Percentiles rank a stretch among this genome's conserved stretches.
Evolutionary conservation across 805 yeast genomes (phyloP).

Genomic region (Lachancea meyersii): DNA sequence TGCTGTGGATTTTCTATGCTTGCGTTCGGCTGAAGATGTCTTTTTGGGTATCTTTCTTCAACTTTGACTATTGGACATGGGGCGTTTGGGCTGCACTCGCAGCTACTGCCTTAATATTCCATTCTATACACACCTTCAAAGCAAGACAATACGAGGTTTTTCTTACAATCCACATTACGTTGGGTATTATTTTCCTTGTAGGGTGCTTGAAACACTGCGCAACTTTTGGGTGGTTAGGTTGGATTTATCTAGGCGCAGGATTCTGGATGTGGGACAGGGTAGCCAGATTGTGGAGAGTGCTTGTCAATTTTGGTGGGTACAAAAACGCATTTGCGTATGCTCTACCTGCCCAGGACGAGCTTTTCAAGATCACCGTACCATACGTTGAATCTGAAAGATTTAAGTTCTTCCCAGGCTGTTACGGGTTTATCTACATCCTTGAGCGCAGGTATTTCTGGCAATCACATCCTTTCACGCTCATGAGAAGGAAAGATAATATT

Average conservation of each 20-base stretch:
- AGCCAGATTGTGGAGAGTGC: slow-evolving; percentile 32
- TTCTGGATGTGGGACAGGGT: slow-evolving; percentile 41
- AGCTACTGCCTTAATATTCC: slow-evolving; percentile 27
- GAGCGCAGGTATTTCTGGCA: slow-evolving; percentile 39
- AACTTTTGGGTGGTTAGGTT: slow-evolving; percentile 39
- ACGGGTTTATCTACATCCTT: slow-evolving; percentile 9
- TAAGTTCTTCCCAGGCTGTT: slow-evolving; percentile 13
- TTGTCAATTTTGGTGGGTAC: slow-evolving; percentile 16
- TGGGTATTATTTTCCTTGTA: slow-evolving; percentile 38
- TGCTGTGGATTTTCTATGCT: slow-evolving; percentile 30
- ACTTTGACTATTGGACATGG: slow-evolving; percentile 33
- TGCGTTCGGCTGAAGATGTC: slow-evolving; percentile 2
- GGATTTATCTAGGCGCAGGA: slow-evolving; percentile 35
- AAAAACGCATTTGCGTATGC: slow-evolving; percentile 6
- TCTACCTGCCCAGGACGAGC: slow-evolving; percentile 6
- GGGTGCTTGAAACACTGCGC: slow-evolving; percentile 44
- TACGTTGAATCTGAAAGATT: background rate
- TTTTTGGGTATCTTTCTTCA: slow-evolving; percentile 22
- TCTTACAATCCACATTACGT: slow-evolving; percentile 38
- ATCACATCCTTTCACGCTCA: slow-evolving; percentile 52
- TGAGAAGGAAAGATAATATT: slow-evolving; percentile 35
- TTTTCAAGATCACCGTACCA: slow-evolving; percentile 9
- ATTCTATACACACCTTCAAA: slow-evolving; percentile 25
- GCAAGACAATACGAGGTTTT: slow-evolving; percentile 42
- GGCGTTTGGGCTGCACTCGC: slow-evolving; percentile 31